These are phyloP conservation scores for Myriosclerotinia scirpicola DNA, from an alignment of 2,329 filamentous ascomycete species.

Conservation along the genomic window DNA sequence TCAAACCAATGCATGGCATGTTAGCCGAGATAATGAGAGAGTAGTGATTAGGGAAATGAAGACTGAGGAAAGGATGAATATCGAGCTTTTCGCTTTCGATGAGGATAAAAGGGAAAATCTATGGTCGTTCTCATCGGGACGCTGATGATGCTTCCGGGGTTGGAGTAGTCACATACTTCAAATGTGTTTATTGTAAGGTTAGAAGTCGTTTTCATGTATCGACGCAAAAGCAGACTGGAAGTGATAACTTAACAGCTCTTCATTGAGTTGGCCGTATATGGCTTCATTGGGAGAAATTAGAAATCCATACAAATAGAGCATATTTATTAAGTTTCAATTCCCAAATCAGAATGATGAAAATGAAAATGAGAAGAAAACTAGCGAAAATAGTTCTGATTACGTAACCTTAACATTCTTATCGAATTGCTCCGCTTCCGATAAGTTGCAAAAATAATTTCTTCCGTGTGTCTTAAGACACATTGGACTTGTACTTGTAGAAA, in stretches of 20 bases:
- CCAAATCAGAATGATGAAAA: not conserved
- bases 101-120: not conserved
- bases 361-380: too few species aligned
- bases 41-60: not conserved
- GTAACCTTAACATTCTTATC: constrained; percentile 9
- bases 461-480: not conserved
- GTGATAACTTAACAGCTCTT: too few species aligned
- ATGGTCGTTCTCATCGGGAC: not conserved
- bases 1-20: not conserved
- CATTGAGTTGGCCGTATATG: not conserved
- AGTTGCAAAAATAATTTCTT: constrained; percentile 25
- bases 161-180: not conserved
- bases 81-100: not conserved
- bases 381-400: too few species aligned
- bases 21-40: not conserved
- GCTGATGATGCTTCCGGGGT: not conserved
- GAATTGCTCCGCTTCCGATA: constrained; percentile 18
- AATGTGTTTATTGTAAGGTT: not conserved
- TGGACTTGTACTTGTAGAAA: constrained; percentile 10
- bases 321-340: not conserved
- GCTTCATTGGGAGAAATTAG: not conserved
- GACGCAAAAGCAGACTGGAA: too few species aligned
- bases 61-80: not conserved
- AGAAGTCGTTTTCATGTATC: not conserved
- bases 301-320: not conserved